Evolutionary conservation across 2,329 filamentous ascomycete species (phyloP).

Genomic region (Cladophialophora immunda): DNA sequence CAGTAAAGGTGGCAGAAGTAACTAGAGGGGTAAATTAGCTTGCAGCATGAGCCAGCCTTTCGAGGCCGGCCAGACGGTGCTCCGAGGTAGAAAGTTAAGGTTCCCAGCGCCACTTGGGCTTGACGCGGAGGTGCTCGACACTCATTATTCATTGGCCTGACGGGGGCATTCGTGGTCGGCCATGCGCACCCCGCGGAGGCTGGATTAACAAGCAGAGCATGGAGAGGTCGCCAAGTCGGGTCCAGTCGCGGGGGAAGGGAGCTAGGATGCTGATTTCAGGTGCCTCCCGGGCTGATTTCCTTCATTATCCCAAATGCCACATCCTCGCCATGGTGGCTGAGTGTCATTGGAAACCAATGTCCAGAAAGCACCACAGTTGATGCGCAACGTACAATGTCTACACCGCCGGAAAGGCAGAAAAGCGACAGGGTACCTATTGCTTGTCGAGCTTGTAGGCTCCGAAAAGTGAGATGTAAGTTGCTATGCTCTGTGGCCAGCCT

Average conservation of each 20-base stretch:
- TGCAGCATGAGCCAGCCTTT: too few relatives aligned
- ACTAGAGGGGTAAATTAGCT: neutral
- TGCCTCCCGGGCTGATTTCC: neutral
- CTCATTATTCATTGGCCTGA: neutral
- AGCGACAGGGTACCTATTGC: conserved; percentile 12
- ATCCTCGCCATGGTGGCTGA: neutral
- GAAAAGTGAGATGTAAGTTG: conserved; percentile 26
- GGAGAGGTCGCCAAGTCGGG: neutral
- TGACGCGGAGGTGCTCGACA: neutral
- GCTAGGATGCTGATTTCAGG: neutral
- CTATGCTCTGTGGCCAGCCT: neutral
- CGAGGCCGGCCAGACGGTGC: neutral
- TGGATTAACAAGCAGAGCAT: neutral
- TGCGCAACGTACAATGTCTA: neutral
- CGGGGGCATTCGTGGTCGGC: neutral
- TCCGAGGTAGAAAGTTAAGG: neutral
- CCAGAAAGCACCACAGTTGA: neutral
- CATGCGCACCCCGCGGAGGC: too few relatives aligned
- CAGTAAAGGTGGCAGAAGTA: neutral
- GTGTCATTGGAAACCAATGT: neutral
- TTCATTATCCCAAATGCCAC: neutral
- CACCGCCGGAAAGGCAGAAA: conserved; percentile 1
- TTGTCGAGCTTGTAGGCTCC: conserved; percentile 19
- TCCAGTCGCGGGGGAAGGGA: neutral
- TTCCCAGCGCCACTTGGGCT: neutral